A percentile compares a stretch with the other conserved stretches of the same genome.
These are phyloP conservation scores for Hirschfeldia incana DNA, from an alignment of 345 rosid genomes.

Conservation along the genomic window DNA sequence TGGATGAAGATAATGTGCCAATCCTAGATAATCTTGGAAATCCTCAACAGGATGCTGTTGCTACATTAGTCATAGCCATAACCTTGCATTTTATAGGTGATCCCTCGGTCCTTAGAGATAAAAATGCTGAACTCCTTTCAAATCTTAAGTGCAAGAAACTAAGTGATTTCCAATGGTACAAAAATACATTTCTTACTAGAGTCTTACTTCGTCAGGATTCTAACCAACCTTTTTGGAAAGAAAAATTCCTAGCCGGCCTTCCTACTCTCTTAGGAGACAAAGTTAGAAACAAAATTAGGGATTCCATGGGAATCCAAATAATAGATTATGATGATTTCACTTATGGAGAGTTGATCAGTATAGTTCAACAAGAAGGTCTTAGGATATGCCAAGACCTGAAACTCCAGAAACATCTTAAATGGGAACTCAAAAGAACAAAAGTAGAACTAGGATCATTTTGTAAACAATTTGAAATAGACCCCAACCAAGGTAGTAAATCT, in stretches of 20 bases:
- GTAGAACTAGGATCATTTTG: not conserved
- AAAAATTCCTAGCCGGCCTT: not conserved
- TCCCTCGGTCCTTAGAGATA: too few relatives aligned
- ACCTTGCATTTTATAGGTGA: too few relatives aligned
- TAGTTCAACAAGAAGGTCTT: not conserved
- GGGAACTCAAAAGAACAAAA: not conserved
- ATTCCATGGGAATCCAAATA: not conserved
- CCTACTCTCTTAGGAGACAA: not conserved
- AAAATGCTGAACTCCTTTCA: too few relatives aligned
- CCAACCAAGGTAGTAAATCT: not conserved
- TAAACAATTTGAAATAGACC: not conserved
- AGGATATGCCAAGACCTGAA: not conserved
- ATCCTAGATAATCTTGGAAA: too few relatives aligned
- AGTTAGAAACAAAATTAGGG: too few relatives aligned
- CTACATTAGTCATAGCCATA: not conserved
- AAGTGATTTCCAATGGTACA: not conserved
- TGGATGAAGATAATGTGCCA: not conserved
- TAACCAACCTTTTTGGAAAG: not conserved
- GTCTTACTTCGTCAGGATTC: not conserved
- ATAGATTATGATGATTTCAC: not conserved
- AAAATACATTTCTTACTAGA: not conserved
- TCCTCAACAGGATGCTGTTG: not conserved
- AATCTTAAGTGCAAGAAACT: too few relatives aligned
- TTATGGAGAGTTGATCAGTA: not conserved
- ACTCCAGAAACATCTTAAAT: not conserved